A percentile compares a stretch with the other conserved stretches of the same genome.
phyloP scores from a whole-genome alignment of 305 asterid genomes.

The Solanum chacoense region DNA sequence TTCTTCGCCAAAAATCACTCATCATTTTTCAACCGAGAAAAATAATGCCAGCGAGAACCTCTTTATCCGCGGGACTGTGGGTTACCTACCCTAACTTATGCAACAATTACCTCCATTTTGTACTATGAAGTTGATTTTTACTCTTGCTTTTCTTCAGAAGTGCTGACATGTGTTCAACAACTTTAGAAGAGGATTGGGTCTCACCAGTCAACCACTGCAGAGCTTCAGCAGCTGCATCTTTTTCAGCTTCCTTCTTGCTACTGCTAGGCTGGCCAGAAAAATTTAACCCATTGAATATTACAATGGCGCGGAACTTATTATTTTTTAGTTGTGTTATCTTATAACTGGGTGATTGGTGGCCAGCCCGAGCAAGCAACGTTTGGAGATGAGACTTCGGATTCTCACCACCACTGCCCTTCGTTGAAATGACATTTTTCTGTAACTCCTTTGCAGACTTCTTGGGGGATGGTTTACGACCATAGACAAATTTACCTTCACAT shows the following conservation, averaged over 20 bases:
- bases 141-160: constrained; percentile 61
- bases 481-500: constrained; percentile 83
- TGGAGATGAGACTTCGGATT: constrained; percentile 73
- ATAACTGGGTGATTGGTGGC: constrained; percentile 64
- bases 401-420: constrained; percentile 28
- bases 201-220: constrained; percentile 72
- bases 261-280: constrained; percentile 57
- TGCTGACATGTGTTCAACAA: constrained; percentile 51
- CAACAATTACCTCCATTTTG: constrained; percentile 52
- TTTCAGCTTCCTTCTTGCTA: constrained; percentile 83
- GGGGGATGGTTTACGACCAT: constrained; percentile 46
- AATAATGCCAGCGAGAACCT: not conserved
- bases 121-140: constrained; percentile 23
- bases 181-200: constrained; percentile 39
- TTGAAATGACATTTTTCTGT: constrained; percentile 7
- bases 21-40: not conserved
- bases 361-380: constrained; percentile 64
- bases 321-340: constrained; percentile 49
- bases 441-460: constrained; percentile 26
- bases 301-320: constrained; percentile 60
- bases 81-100: not conserved
- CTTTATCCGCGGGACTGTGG: not conserved
- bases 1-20: not conserved
- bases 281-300: constrained; percentile 60
- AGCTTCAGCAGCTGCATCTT: constrained; percentile 86